Conservation (phyloP, 495 filamentous ascomycete genomes). For the Clavariopsis aquatica region DNA sequence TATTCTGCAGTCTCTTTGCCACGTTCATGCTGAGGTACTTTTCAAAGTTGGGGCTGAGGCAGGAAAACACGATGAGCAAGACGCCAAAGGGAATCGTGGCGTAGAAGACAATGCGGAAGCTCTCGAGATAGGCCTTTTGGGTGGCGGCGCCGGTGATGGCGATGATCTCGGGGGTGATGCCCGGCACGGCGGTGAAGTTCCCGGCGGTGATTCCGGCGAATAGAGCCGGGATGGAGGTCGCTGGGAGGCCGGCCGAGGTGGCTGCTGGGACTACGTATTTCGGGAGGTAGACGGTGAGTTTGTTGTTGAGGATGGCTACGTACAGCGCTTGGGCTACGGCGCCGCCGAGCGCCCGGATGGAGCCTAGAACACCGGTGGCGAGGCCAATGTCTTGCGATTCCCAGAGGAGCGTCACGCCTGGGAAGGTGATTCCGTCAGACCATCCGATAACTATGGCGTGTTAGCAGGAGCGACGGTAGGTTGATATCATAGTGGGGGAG, state of each 20-base stretch:
- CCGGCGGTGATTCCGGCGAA: conserved; percentile 45
- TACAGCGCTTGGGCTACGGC: conserved; percentile 49
- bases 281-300: conserved; percentile 46
- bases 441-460: conserved; percentile 34
- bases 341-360: conserved; percentile 41
- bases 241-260: conserved; percentile 49
- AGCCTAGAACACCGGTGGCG: conserved; percentile 50
- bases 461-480: too few relatives aligned
- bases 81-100: conserved; percentile 52
- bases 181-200: conserved; percentile 48
- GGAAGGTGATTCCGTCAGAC: conserved; percentile 40
- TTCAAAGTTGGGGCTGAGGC: conserved; percentile 44
- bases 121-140: conserved; percentile 47
- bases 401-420: conserved; percentile 38
- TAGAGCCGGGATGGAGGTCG: conserved; percentile 46
- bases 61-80: conserved; percentile 48
- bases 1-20: conserved; percentile 43
- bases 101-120: conserved; percentile 53
- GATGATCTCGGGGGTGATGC: conserved; percentile 46
- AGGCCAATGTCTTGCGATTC: conserved; percentile 51
- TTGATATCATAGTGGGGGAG: neutral
- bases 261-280: conserved; percentile 48
- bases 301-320: conserved; percentile 51
- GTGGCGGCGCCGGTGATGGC: conserved; percentile 45
- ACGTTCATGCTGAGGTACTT: conserved; percentile 48